phyloP scores from a whole-genome alignment of 139 green algal genomes.

The Chlamydomonas asymmetrica region DNA sequence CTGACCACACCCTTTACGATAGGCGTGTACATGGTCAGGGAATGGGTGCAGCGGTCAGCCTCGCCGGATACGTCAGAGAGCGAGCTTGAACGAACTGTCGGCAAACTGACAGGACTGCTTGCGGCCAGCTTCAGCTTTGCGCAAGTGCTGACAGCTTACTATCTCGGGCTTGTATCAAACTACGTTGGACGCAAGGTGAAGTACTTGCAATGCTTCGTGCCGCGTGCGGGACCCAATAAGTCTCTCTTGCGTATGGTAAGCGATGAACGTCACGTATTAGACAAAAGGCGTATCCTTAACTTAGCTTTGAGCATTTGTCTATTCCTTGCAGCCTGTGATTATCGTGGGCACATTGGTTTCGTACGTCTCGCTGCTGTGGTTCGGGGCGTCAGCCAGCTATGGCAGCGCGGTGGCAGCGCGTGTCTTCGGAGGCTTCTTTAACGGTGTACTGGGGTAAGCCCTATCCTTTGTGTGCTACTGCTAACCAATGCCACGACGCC shows the following conservation, averaged over 20 bases:
- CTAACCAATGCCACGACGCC: not conserved
- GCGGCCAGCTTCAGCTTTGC: constrained; percentile 55
- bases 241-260: not conserved
- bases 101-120: not conserved
- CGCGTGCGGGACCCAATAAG: too few species aligned
- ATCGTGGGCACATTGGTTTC: constrained; percentile 57
- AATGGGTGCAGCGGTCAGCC: not conserved
- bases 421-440: constrained; percentile 58
- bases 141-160: constrained; percentile 54
- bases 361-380: constrained; percentile 50
- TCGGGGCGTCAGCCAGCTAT: constrained; percentile 55
- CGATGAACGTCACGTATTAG: not conserved
- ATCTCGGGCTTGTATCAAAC: constrained; percentile 54
- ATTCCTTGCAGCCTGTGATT: constrained; percentile 55
- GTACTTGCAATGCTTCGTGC: not conserved
- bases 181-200: constrained; percentile 58
- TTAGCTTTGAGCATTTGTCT: not conserved
- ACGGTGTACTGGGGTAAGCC: constrained; percentile 62
- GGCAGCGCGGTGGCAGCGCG: constrained; percentile 37
- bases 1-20: constrained; percentile 66
- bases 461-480: not conserved
- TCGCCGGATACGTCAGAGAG: not conserved
- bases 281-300: not conserved
- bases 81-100: not conserved
- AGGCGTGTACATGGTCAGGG: constrained; percentile 64